A percentile compares a stretch with the other conserved stretches of the same genome.
phyloP scores from a whole-genome alignment of 331 rosid species.

The Stylosanthes scabra region DNA sequence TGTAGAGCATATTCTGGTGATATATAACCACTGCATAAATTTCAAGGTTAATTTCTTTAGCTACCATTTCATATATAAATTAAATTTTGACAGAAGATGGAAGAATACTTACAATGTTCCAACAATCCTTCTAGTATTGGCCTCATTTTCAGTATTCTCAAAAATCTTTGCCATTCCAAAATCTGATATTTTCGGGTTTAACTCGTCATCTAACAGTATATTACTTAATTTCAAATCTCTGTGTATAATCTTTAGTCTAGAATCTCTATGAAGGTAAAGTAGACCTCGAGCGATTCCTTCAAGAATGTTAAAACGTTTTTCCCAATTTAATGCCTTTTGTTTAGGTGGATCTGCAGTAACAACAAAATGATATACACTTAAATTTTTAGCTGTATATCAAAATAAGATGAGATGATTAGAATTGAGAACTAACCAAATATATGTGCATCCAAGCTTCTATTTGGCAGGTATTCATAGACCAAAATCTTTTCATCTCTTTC shows the following conservation, averaged over 20 bases:
- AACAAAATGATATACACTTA: background rate
- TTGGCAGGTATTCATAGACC: background rate
- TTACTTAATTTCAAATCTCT: background rate
- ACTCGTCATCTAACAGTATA: slow-evolving; percentile 31
- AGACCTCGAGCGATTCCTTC: slow-evolving; percentile 21
- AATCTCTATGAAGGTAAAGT: background rate
- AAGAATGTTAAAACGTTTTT: background rate
- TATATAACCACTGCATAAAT: slow-evolving; percentile 47
- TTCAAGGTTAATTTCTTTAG: background rate
- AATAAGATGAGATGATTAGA: background rate
- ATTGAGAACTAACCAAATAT: slow-evolving; percentile 27
- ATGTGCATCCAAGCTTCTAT: background rate
- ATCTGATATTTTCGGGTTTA: slow-evolving; percentile 41
- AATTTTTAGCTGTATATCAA: background rate
- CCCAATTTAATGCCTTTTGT: slow-evolving; percentile 21
- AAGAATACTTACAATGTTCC: slow-evolving; percentile 1
- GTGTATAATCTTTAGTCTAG: background rate
- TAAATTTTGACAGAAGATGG: background rate
- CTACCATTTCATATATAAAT: background rate
- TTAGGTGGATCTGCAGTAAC: background rate
- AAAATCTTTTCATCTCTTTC: background rate
- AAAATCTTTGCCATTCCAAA: slow-evolving; percentile 38
- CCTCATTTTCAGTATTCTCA: background rate
- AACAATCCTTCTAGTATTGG: slow-evolving; percentile 19
- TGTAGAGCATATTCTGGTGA: slow-evolving; percentile 58